A percentile compares a stretch with the other conserved stretches of the same genome.
These are phyloP conservation scores for Cornus controversa DNA, from an alignment of 148 eudicot species.

Conservation along the genomic window DNA sequence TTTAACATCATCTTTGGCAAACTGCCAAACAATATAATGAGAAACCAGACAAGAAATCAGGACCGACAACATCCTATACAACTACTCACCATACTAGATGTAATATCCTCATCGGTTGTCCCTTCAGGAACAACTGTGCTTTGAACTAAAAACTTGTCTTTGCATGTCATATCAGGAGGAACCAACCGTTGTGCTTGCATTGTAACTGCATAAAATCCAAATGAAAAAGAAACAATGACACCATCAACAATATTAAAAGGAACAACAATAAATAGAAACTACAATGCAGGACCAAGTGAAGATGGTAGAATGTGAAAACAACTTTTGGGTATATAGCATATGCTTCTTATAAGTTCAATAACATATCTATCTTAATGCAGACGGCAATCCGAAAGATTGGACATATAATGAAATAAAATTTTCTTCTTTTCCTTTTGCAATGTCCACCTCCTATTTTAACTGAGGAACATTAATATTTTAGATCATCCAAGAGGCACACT, in stretches of 20 bases:
- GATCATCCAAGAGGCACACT: neutral
- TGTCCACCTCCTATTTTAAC: neutral
- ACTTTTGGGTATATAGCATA: neutral
- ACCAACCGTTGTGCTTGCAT: constrained; percentile 77
- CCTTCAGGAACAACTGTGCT: constrained; percentile 73
- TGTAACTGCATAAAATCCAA: constrained; percentile 51
- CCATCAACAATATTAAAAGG: neutral
- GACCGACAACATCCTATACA: neutral
- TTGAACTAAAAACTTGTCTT: constrained; percentile 92
- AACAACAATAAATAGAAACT: neutral
- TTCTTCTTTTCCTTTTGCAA: neutral
- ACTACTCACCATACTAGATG: constrained; percentile 60
- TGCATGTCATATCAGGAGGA: constrained; percentile 78
- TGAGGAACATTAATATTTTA: neutral
- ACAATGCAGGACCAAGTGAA: neutral
- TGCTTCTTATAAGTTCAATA: neutral
- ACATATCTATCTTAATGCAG: neutral
- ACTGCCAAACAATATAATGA: constrained; percentile 37
- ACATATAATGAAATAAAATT: neutral
- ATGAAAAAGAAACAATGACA: neutral
- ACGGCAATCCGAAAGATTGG: neutral
- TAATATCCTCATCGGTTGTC: constrained; percentile 68
- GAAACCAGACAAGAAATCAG: constrained; percentile 17
- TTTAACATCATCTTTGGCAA: constrained; percentile 51
- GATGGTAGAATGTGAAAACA: neutral